These are phyloP conservation scores for Geranium rotundifolium DNA, from an alignment of 345 rosid genomes.

Conservation along the genomic window DNA sequence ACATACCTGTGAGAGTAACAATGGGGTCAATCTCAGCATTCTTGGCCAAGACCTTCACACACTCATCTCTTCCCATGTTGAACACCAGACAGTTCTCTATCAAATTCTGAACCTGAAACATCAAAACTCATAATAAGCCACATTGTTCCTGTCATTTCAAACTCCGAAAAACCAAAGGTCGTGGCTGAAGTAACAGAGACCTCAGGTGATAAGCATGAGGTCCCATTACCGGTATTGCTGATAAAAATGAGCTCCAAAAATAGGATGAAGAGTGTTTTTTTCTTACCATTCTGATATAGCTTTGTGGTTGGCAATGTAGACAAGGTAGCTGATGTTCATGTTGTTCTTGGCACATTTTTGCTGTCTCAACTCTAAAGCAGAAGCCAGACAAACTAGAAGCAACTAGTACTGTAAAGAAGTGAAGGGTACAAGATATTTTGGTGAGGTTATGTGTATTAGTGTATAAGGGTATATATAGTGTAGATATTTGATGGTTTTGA, in stretches of 20 bases:
- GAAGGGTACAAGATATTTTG: conserved; percentile 24
- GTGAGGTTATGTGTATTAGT: background rate
- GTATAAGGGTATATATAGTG: background rate
- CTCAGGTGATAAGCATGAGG: too few species aligned
- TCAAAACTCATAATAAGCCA: background rate
- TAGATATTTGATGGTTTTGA: background rate
- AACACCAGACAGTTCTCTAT: conserved; percentile 42
- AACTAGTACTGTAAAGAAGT: background rate
- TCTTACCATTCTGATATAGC: conserved; percentile 39
- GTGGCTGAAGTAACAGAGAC: too few species aligned
- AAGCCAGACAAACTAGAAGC: background rate
- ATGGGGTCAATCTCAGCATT: conserved; percentile 31
- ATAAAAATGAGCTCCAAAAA: background rate
- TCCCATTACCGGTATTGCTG: too few species aligned
- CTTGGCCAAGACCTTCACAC: conserved; percentile 27
- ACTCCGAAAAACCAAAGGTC: too few species aligned
- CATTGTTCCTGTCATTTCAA: too few species aligned
- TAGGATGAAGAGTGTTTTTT: background rate
- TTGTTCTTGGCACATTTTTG: background rate
- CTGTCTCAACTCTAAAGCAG: background rate
- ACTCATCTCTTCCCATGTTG: conserved; percentile 37
- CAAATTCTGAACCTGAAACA: conserved; percentile 38
- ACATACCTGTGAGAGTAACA: conserved; percentile 35
- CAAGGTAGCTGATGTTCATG: conserved; percentile 22
- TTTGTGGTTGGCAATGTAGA: conserved; percentile 39